These are phyloP conservation scores for Talaromyces thailandensis DNA, from an alignment of 495 filamentous ascomycete genomes.

Conservation along the genomic window DNA sequence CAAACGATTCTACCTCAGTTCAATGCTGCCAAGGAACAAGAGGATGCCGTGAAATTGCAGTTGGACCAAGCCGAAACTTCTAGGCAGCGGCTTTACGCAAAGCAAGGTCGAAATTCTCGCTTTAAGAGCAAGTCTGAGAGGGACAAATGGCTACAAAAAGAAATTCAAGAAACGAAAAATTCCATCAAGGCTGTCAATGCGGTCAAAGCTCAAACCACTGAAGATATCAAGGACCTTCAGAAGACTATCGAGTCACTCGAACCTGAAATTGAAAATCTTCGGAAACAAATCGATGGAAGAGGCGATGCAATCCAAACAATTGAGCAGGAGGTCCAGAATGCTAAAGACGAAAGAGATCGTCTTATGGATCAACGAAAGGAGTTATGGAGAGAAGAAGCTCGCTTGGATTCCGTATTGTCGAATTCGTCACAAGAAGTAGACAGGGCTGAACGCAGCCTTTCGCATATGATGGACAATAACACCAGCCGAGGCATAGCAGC, in stretches of 20 bases:
- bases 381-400: conserved; percentile 84
- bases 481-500: conserved; percentile 76
- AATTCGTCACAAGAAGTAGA: conserved; percentile 67
- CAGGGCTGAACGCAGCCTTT: conserved; percentile 65
- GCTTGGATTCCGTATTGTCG: conserved; percentile 64
- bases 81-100: conserved; percentile 77
- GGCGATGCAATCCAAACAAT: conserved; percentile 62
- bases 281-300: conserved; percentile 68
- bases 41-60: conserved; percentile 56
- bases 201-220: conserved; percentile 70
- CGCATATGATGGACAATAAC: conserved; percentile 79
- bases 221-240: conserved; percentile 74
- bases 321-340: conserved; percentile 61
- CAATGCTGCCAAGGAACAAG: conserved; percentile 61
- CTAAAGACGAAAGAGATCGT: conserved; percentile 72
- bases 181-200: conserved; percentile 70
- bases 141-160: conserved; percentile 70
- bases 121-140: conserved; percentile 84
- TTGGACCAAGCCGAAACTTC: conserved; percentile 68
- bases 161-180: conserved; percentile 72
- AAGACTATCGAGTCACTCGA: conserved; percentile 62
- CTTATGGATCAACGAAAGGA: conserved; percentile 84
- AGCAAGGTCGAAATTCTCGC: conserved; percentile 83
- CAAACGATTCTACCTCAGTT: conserved; percentile 64
- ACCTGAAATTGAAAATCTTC: conserved; percentile 58